Percentiles rank a stretch among this genome's conserved stretches.
Evolutionary conservation across 352 stramenopile genomes (phyloP).

Genomic region (Elongisporangium prolatum): DNA sequence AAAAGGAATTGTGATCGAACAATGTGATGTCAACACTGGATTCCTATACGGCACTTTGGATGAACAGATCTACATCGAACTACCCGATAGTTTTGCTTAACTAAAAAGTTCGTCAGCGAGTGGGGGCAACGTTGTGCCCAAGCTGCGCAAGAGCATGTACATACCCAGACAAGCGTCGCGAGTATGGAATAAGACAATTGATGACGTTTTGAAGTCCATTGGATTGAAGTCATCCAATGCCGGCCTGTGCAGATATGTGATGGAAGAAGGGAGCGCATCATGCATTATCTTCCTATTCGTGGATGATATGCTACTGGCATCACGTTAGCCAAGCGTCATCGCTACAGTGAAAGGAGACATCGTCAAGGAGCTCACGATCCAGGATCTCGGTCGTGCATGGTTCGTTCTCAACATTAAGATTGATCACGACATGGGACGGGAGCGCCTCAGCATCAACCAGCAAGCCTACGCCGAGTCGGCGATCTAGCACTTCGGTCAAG

Average conservation of each 20-base stretch:
- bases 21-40: conserved; percentile 20
- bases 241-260: conserved; percentile 11
- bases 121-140: too few relatives aligned
- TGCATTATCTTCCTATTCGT: conserved; percentile 15
- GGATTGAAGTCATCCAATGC: conserved; percentile 9
- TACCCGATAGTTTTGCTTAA: conserved; percentile 8
- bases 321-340: not conserved
- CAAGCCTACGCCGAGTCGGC: conserved; percentile 2
- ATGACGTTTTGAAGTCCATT: conserved; percentile 12
- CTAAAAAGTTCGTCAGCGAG: too few relatives aligned
- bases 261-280: conserved; percentile 5
- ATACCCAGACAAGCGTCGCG: too few relatives aligned
- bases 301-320: conserved; percentile 8
- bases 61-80: conserved; percentile 19
- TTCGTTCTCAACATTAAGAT: conserved; percentile 23
- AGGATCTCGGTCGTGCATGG: conserved; percentile 10
- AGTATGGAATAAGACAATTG: too few relatives aligned
- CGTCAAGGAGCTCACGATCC: conserved; percentile 6
- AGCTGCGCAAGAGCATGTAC: too few relatives aligned
- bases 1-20: conserved; percentile 10
- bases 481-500: conserved; percentile 10
- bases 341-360: conserved; percentile 7
- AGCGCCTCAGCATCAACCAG: conserved; percentile 4
- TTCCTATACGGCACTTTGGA: conserved; percentile 19
- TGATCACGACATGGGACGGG: conserved; percentile 9